phyloP scores from a whole-genome alignment of 2,329 filamentous ascomycete species.

The Beauveria sp. region DNA sequence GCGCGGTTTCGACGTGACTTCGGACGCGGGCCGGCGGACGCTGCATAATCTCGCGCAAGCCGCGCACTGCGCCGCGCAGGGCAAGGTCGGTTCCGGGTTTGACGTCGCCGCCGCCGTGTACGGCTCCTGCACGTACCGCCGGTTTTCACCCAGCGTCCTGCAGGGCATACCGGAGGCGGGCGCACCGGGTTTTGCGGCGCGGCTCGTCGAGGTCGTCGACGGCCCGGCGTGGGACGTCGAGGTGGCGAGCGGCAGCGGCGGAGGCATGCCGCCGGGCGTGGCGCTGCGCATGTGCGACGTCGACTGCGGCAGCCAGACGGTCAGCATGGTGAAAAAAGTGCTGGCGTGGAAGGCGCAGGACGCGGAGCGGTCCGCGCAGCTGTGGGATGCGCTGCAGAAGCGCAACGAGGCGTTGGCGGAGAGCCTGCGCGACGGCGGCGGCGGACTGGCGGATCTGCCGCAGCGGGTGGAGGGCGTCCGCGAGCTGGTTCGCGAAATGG shows the following conservation, averaged over 20 bases:
- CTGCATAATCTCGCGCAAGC: conserved; percentile 93
- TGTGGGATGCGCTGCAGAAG: conserved; percentile 70
- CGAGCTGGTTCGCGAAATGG: conserved; percentile 69
- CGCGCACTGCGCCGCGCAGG: conserved; percentile 90
- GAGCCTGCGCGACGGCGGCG: conserved; percentile 48
- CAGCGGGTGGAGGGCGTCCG: conserved; percentile 44
- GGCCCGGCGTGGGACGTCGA: conserved; percentile 71
- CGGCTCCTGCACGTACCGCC: conserved; percentile 81
- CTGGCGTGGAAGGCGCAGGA: conserved; percentile 70
- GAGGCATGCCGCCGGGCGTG: conserved; percentile 65
- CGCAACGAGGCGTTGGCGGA: conserved; percentile 64
- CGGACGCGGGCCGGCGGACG: conserved; percentile 45
- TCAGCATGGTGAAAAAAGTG: conserved; percentile 91
- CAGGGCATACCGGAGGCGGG: conserved; percentile 59
- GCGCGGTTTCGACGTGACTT: conserved; percentile 46
- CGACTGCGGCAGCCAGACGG: conserved; percentile 86
- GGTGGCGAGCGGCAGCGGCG: conserved; percentile 61
- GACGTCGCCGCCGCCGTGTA: conserved; percentile 91
- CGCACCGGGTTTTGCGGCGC: conserved; percentile 55
- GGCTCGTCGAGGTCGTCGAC: conserved; percentile 60
- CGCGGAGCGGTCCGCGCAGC: conserved; percentile 50
- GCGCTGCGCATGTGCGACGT: conserved; percentile 91
- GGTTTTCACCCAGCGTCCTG: conserved; percentile 80
- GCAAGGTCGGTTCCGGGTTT: conserved; percentile 93
- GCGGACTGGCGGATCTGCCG: conserved; percentile 34